A percentile compares a stretch with the other conserved stretches of the same genome.
Conservation (phyloP, 768 basidiomycete species). For the Suillus placidus region DNA sequence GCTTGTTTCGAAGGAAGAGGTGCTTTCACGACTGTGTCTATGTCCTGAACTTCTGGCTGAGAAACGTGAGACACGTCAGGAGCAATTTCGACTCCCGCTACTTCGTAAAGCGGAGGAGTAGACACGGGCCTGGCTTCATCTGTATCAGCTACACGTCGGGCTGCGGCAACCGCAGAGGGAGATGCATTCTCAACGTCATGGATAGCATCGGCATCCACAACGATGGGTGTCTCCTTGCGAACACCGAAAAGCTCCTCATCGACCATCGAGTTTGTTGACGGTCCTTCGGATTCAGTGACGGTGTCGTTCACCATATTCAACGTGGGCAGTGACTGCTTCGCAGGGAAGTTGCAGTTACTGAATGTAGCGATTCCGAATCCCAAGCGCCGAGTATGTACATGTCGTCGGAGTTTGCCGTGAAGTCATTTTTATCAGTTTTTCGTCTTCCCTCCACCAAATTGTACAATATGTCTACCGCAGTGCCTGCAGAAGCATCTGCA, state of each 20-base stretch:
- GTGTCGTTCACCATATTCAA: slow-evolving; percentile 4
- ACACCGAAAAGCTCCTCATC: slow-evolving; percentile 6
- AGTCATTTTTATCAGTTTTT: neutral
- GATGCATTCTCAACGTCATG: slow-evolving; percentile 1
- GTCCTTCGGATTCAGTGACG: slow-evolving; percentile 29
- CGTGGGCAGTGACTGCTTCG: neutral
- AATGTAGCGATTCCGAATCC: neutral
- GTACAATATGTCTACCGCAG: slow-evolving; percentile 19
- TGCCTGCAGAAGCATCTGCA: slow-evolving; percentile 66
- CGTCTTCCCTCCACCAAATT: slow-evolving; percentile 9
- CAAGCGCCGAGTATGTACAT: neutral
- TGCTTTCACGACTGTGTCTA: neutral
- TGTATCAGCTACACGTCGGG: neutral
- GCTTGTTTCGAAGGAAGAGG: slow-evolving; percentile 1
- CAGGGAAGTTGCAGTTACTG: neutral
- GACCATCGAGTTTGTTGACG: slow-evolving; percentile 19
- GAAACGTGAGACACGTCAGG: neutral
- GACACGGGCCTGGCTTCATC: neutral
- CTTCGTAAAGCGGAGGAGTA: neutral
- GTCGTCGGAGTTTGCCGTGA: slow-evolving; percentile 32
- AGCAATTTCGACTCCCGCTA: neutral
- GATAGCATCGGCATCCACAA: slow-evolving; percentile 10
- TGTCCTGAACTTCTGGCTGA: neutral
- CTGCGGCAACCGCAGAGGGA: neutral
- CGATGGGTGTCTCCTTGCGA: slow-evolving; percentile 15